Evolutionary conservation across 179 eudicot species (phyloP), one percentile per base, ranked within the genome.

Genomic region (Silene coronaria): DNA sequence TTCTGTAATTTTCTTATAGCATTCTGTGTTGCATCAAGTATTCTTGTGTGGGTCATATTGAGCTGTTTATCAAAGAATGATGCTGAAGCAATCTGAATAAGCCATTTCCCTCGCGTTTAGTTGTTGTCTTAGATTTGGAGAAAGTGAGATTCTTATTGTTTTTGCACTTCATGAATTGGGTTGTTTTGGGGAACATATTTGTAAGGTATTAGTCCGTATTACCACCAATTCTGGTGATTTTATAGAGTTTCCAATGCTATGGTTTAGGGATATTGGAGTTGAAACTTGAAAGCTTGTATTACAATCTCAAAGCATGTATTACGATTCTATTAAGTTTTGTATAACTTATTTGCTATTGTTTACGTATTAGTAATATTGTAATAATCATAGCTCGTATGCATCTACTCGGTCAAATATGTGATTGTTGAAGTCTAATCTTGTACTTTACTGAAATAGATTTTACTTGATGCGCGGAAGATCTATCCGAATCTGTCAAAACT

Each of bases 401-500:
- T 13, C 67, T 24, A 51, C 62, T 53, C 6, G 9, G 58, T 48
- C 23, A 34, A 71, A 2, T 17, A 30, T 62, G 26, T 57, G 57
- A 28, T 23, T 34, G 26, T 61, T 67, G 42, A 48, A 68, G 28
- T 55, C 74, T 69, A 34, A 38, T 2, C 13, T 32, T 79, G 16
- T 66, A 57, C 73, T 62, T 73, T 69, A 51, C 73, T 59, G 46
- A 63, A 80, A 71, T 87, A 93, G 98, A 88, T 93, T 80, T 82
- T 91, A 71, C 83, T 93, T 76, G 76, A 79, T 76, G 89, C 91
- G 11, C 84, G 80, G 76, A 79, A 75, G 68, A 88, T 90, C 75
- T 91, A 91, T 69, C 89, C 92, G 24, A 90, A 85, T 67, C 85
- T 90, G 45, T 88, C 92, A 46, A 91, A 88, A 82, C 91, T 91